Base-by-base conservation (phyloP, 2,329 filamentous ascomycete species). In the Neonectria ditissima region DNA sequence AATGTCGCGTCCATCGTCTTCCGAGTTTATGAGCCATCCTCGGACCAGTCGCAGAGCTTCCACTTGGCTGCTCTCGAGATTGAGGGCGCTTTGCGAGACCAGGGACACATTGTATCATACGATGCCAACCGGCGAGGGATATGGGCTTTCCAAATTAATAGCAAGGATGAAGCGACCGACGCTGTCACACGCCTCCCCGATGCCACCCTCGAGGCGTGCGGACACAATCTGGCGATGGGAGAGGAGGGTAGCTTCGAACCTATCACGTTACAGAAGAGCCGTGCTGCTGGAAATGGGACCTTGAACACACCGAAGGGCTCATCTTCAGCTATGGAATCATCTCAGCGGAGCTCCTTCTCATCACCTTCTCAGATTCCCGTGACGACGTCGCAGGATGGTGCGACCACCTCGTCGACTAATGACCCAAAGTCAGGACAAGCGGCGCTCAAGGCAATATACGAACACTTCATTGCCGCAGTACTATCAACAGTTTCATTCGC, bases 1-100 rank as follows among this genome's bases (percentile, higher is more conserved):
- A 86, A 87, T 73, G 84, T 89, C 71, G 81, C 84, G 51, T 84
- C 82, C 55, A 77, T 89, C 70, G 77, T 76, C 63, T 89, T 84
- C 76, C 84, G 83, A 69, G 80, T 87, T 63, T 89, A 88, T 76
- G 83, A 87, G 65, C 81, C 83, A 22, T 74, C 80, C 41, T 68
- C 78, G 61, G 78, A 85, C 43, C 77, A 80, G 37, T 76, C 80
- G 20, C 78, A 81, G 39, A 77, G 76, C 63, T 83, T 84, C 70
- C 79, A 80, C 41, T 80, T 82, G 53, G 78, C 78, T 51, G 82
- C 81, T 18, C 79, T 84, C 66, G 84, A 87, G 63, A 77, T 87
- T 64, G 87, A 89, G 69, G 79, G 78, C 60, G 71, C 77, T 22
- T 75, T 88, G 56, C 81, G 86, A 65, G 81, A 80, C 63, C 80